Conservation (phyloP, 768 basidiomycete genomes). For the Leucocoprinus birnbaumii region DNA sequence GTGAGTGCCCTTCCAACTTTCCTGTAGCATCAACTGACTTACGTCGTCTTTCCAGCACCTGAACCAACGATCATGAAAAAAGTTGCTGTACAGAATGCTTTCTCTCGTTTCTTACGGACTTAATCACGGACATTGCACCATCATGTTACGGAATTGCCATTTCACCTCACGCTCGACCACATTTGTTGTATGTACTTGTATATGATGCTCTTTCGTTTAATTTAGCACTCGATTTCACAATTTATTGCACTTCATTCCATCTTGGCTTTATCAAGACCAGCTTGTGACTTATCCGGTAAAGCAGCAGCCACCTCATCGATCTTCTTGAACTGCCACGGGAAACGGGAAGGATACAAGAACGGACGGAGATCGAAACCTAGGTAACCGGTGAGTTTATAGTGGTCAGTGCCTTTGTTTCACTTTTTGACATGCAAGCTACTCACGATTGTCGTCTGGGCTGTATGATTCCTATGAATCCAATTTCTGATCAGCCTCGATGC, state of each 20-base stretch:
- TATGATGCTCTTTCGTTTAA: not conserved
- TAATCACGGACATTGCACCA: constrained; percentile 18
- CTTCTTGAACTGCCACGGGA: constrained; percentile 96
- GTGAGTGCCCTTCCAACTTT: constrained; percentile 51
- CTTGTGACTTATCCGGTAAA: constrained; percentile 67
- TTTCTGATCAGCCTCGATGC: constrained; percentile 1
- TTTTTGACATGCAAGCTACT: constrained; percentile 21
- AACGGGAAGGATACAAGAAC: constrained; percentile 92
- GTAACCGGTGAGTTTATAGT: not conserved
- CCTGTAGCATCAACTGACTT: constrained; percentile 6
- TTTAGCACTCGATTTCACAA: not conserved
- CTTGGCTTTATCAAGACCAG: constrained; percentile 39
- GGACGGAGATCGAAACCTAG: constrained; percentile 95
- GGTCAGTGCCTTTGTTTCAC: constrained; percentile 12
- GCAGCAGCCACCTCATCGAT: constrained; percentile 83
- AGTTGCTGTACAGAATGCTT: constrained; percentile 68
- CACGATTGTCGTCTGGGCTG: constrained; percentile 95
- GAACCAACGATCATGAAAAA: constrained; percentile 94
- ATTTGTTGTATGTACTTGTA: constrained; percentile 13
- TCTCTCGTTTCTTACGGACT: constrained; percentile 72
- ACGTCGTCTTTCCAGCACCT: constrained; percentile 47
- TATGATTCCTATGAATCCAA: constrained; percentile 83
- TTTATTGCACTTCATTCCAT: constrained; percentile 27
- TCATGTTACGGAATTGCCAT: not conserved
- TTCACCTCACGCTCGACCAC: not conserved